Evolutionary conservation across 768 basidiomycete species (phyloP).

Genomic region (Asterophora parasitica): DNA sequence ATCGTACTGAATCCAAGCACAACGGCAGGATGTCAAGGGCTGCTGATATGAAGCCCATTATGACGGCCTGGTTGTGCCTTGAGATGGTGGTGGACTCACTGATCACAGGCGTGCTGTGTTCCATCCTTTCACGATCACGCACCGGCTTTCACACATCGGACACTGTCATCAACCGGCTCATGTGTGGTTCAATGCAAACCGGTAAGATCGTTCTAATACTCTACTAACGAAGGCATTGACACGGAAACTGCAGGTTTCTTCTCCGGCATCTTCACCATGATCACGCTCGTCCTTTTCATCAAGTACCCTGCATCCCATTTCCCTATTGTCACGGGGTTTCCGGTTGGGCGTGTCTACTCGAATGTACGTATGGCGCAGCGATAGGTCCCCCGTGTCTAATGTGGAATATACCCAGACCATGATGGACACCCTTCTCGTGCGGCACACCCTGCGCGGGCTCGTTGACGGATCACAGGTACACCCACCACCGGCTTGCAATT

Average conservation of each 20-base stretch:
- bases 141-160: background rate
- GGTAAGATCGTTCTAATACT: background rate
- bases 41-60: background rate
- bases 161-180: background rate
- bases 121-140: background rate
- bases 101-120: background rate
- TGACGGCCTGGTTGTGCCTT: background rate
- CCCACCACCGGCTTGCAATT: background rate
- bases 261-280: background rate
- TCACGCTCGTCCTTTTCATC: background rate
- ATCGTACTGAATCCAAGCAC: no score
- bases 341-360: background rate
- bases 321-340: background rate
- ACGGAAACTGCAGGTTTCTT: background rate
- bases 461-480: background rate
- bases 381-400: no score
- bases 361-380: no score
- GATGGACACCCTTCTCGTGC: slow-evolving; percentile 7
- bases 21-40: background rate
- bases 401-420: no score
- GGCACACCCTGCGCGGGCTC: slow-evolving; percentile 1
- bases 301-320: background rate
- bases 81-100: background rate
- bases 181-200: background rate
- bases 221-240: no score